Base-by-base conservation (phyloP, 2,329 filamentous ascomycete species). In the Arachnomyces sp. region DNA sequence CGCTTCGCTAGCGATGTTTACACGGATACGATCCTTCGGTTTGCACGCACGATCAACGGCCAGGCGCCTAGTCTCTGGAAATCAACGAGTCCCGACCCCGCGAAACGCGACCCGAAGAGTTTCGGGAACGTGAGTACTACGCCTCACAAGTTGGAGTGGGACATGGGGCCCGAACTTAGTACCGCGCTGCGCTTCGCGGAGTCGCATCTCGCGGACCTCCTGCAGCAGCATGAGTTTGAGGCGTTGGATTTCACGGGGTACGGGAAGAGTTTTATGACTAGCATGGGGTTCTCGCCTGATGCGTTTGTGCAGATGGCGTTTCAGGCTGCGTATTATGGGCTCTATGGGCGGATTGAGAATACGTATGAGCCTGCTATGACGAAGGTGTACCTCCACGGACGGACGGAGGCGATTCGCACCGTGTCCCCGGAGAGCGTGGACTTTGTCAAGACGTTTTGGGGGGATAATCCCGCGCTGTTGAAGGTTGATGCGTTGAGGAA, bases 281-380 rank as follows among this genome's bases (percentile, higher is more conserved):
- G 84, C 0, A 93, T 93, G 81, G 90, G 90, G 6, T 93, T 96
- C 64, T 96, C 90, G 0, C 90, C 92, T 0, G 92, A 96, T 59
- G 92, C 92, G 0, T 98, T 94, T 58, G 85, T 98, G 14, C 92
- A 98, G 63, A 96, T 98, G 90, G 92, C 92, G 0, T 95, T 95
- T 68, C 92, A 98, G 62, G 90, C 90, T 3, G 90, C 92, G 1
- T 96, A 98, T 68, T 98, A 95, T 56, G 92, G 92, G 2, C 74
- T 98, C 6, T 98, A 96, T 53, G 92, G 92, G 2, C 80, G 87
- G 3, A 79, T 94, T 1, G 92, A 96, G 62, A 94, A 87, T 58
- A 92, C 89, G 0, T 98, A 98, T 60, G 92, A 98, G 63, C 92
- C 92, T 6, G 90, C 92, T 31, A 96, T 98, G 92, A 98, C 92